Base-by-base conservation (phyloP, 306 rosid genomes). In the Dryas alaskensis region DNA sequence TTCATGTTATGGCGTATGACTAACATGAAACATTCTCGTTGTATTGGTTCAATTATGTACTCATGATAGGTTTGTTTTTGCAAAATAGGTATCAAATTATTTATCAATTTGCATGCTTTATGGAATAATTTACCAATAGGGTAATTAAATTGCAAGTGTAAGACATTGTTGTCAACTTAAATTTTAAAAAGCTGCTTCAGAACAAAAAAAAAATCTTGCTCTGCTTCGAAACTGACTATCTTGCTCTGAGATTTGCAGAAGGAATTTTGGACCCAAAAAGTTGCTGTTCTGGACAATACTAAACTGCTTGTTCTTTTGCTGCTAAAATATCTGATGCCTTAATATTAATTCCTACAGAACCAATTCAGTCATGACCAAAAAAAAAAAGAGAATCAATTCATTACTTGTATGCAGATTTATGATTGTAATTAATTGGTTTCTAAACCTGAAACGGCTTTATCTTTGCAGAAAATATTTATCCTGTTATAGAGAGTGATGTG, bases 381-480 rank as follows among this genome's bases (percentile, higher is more conserved):
- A 31, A 31, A 31, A 31, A 31, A 31, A 19, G 4, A 17, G 22
- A 49, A 39, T 40, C 17, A 37, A 27, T 67, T 14, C 19, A 50
- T 40, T 69, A 42, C 16, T 39, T 40, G 10, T 12, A 6, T 42
- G 12, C 76, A 39, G 43, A 40, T 39, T 45, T 44, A 54, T 47
- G 42, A 1, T 45, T 60, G 46, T 40, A 42, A 43, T 66, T 63
- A 27, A 13, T 61, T 44, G 51, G 43, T 54, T 79, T 73, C 39
- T 39, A 42, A 67, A 72, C 53, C 78, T 65, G 12, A 27, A 50
- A 51, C 51, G 48, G 46, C 45, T 68, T 67, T 27, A 17, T 51
- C 65, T 73, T 69, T 81, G 84, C 91, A 88, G 97, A 66, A 66
- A 76, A 76, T 6, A 73, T 73, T 42, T 60, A 77, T 76, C 42